phyloP scores from a whole-genome alignment of 306 rosid species.

The Gleditsia sinensis region DNA sequence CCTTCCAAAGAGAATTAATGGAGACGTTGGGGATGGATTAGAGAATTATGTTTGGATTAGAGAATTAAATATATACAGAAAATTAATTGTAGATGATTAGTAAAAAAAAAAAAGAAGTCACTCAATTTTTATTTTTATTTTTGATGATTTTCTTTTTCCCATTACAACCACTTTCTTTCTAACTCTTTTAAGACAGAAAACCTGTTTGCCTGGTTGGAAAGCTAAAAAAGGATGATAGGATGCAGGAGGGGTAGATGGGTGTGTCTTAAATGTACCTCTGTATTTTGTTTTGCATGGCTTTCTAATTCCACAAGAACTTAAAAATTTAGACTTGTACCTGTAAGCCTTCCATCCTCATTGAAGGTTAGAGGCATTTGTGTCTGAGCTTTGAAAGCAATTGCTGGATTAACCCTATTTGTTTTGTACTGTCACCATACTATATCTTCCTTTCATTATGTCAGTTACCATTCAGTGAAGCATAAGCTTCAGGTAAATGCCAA shows the following conservation, averaged over 20 bases:
- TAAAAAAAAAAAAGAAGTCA: slow-evolving; percentile 7
- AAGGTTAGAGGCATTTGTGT: slow-evolving; percentile 53
- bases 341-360: slow-evolving; percentile 31
- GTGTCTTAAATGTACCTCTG: slow-evolving; percentile 53
- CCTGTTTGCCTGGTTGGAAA: slow-evolving; percentile 56
- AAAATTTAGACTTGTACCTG: slow-evolving; percentile 21
- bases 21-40: slow-evolving; percentile 31
- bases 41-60: slow-evolving; percentile 30
- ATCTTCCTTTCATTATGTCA: slow-evolving; percentile 25
- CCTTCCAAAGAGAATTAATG: slow-evolving; percentile 40
- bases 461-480: slow-evolving; percentile 23
- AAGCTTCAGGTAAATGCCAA: slow-evolving; percentile 14
- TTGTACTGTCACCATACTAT: slow-evolving; percentile 27
- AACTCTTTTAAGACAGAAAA: slow-evolving; percentile 52
- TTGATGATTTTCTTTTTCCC: not conserved
- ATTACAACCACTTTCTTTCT: slow-evolving; percentile 32
- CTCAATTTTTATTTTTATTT: not conserved
- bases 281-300: slow-evolving; percentile 29
- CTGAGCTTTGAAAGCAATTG: slow-evolving; percentile 43
- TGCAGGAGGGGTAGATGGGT: slow-evolving; percentile 52
- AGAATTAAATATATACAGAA: slow-evolving; percentile 30
- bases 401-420: slow-evolving; percentile 27
- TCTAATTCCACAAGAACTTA: slow-evolving; percentile 39
- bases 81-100: not conserved
- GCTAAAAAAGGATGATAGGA: slow-evolving; percentile 48